Base-by-base conservation (phyloP, 768 basidiomycete species). In the Panus rudis region DNA sequence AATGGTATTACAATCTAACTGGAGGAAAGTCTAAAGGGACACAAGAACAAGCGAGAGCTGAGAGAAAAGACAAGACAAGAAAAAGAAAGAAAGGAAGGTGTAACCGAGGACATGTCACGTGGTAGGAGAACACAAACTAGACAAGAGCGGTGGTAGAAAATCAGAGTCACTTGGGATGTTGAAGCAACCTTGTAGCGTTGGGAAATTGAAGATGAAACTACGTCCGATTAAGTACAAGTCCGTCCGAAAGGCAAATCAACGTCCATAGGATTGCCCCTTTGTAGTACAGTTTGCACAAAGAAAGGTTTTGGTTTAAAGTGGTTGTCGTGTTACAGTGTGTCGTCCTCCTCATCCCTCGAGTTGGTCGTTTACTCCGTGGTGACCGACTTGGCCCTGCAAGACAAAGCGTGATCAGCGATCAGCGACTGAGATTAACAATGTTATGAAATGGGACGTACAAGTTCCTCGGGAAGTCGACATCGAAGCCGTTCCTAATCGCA, bases 401-500 rank as follows among this genome's bases (percentile, higher is more conserved):
- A 35, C 13, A 12, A 11, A 7, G 21, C 28, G 21, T 22, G 25
- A 16, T 35, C 7, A 17, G 7, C 12, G 6, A 17, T 45, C 37
- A 45, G 45, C 33, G 10, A 30, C 24, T 6, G 27, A 27, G 13
- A 5, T 41, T 12, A 10, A 14, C 13, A 42, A 11, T 12, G 21
- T 13, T 24, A 31, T 2, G 20, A 39, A 24, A 33, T 6, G 17
- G 16, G 6, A 75, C 87, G 56, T 59, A 89, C 84, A 97, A 69
- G 72, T 97, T 97, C 59, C 94, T 75, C 32, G 94, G 94, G 83
- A 96, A 96, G 63, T 99, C 94, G 53, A 98, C 94, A 61, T 98
- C 94, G 52, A 89, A 92, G 24, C 93, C 96, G 60, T 92, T 92
- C 71, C 77, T 85, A 55, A 98, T 82, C 3, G 94, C 94, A 48